Evolutionary conservation across 768 basidiomycete genomes (phyloP).

Genomic region (Termitomyces sp.): DNA sequence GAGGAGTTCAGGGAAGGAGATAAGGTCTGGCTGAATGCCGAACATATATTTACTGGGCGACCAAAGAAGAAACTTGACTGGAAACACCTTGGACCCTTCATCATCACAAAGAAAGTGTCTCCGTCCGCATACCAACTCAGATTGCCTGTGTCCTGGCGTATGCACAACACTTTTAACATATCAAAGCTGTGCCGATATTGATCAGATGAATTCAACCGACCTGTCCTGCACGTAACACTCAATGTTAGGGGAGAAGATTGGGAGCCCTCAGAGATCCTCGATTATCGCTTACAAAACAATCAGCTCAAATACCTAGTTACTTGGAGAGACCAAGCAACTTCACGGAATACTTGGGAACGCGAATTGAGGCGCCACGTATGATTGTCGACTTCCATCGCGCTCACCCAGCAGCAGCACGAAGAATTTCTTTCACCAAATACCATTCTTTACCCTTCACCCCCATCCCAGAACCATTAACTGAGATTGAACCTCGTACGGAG

Average conservation of each 20-base stretch:
- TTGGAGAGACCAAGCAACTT: slow-evolving; percentile 2
- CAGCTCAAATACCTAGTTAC: not conserved
- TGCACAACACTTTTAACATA: not conserved
- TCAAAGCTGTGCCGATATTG: not conserved
- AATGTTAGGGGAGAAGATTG: not conserved
- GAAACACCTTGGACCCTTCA: too few species aligned
- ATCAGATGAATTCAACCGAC: not conserved
- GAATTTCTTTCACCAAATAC: not conserved
- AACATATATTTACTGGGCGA: slow-evolving; percentile 11
- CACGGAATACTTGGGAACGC: not conserved
- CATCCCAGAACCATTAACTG: not conserved
- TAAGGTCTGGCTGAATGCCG: too few species aligned
- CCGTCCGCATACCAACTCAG: too few species aligned
- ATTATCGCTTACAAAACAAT: not conserved
- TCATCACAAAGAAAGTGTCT: too few species aligned
- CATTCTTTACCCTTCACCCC: not conserved
- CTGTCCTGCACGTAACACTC: not conserved
- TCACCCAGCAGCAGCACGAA: not conserved
- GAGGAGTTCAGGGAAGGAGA: slow-evolving; percentile 14
- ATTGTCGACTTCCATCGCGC: too few species aligned
- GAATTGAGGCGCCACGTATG: too few species aligned
- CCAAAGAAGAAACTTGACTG: slow-evolving; percentile 12
- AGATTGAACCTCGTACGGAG: not conserved
- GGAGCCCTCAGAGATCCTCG: not conserved
- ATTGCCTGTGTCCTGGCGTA: too few species aligned